A percentile compares a stretch with the other conserved stretches of the same genome.
Conservation (phyloP, 2,329 filamentous ascomycete species). For the Scopulariopsis brevicaulis region DNA sequence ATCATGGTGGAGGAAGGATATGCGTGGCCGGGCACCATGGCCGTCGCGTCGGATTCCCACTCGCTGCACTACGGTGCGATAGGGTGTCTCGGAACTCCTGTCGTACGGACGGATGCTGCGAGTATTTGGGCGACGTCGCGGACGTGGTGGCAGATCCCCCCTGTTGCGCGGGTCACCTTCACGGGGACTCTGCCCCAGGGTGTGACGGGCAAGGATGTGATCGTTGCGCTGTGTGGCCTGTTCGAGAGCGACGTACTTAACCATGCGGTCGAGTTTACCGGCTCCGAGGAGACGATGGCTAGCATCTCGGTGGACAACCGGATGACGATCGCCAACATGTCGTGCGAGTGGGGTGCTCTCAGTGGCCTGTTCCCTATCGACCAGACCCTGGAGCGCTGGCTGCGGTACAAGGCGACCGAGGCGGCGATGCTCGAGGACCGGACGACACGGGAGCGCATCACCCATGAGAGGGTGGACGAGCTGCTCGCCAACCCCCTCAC, state of each 20-base stretch:
- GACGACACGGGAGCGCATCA: constrained; percentile 41
- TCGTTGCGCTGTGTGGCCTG: constrained; percentile 74
- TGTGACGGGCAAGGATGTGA: constrained; percentile 89
- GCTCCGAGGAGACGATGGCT: constrained; percentile 63
- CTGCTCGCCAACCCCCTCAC: constrained; percentile 53
- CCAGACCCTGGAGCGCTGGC: constrained; percentile 56
- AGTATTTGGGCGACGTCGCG: constrained; percentile 72
- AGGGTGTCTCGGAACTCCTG: constrained; percentile 62
- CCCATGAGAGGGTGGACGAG: constrained; percentile 61
- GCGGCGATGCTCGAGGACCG: constrained; percentile 37
- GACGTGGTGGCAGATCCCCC: constrained; percentile 86
- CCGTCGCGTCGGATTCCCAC: constrained; percentile 70
- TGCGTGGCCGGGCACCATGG: constrained; percentile 72
- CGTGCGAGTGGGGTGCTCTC: constrained; percentile 69
- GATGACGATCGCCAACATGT: constrained; percentile 70
- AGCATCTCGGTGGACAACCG: constrained; percentile 64
- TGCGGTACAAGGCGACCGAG: constrained; percentile 63
- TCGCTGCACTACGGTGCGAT: constrained; percentile 78
- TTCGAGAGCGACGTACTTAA: constrained; percentile 87
- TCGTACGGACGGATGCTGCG: constrained; percentile 82
- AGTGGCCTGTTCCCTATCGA: constrained; percentile 64
- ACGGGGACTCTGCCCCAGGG: constrained; percentile 64
- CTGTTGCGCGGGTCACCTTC: constrained; percentile 69
- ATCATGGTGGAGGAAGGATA: constrained; percentile 67
- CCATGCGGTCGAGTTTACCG: constrained; percentile 80